Evolutionary conservation across 1,284 basidiomycete genomes (phyloP).

Genomic region (Ceratobasidium sp.): DNA sequence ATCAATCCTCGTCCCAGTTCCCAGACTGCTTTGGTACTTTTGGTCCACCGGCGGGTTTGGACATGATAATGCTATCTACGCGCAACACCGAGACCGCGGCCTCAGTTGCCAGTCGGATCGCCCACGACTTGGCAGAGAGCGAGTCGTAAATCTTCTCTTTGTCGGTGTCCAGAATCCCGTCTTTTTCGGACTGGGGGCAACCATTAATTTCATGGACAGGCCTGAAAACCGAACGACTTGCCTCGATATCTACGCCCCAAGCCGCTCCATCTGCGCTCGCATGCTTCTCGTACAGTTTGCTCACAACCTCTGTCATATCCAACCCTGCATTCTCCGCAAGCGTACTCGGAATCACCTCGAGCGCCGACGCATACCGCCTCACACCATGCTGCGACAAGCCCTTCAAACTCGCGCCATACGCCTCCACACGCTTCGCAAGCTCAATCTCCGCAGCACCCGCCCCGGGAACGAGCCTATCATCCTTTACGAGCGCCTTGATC

Average conservation of each 20-base stretch:
- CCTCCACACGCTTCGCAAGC: constrained; percentile 85
- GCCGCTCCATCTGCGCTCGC: constrained; percentile 75
- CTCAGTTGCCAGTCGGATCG: constrained; percentile 89
- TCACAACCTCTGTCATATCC: constrained; percentile 93
- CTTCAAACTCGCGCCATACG: constrained; percentile 89
- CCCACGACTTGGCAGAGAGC: constrained; percentile 90
- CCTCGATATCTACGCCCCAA: constrained; percentile 96
- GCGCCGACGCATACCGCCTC: constrained; percentile 88
- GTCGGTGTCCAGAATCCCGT: constrained; percentile 76
- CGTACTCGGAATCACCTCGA: constrained; percentile 94
- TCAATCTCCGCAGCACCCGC: constrained; percentile 96
- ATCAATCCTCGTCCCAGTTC: constrained; percentile 81
- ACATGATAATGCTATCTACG: constrained; percentile 99
- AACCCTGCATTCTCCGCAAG: constrained; percentile 97
- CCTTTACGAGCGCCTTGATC: constrained; percentile 93
- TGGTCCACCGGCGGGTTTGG: constrained; percentile 89
- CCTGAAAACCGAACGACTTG: constrained; percentile 54
- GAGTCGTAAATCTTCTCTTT: constrained; percentile 82
- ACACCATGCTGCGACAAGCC: constrained; percentile 96
- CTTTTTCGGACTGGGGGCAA: constrained; percentile 71
- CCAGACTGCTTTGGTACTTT: constrained; percentile 86
- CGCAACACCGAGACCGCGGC: constrained; percentile 94
- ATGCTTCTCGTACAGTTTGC: constrained; percentile 91
- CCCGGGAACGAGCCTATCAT: constrained; percentile 91
- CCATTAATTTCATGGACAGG: not conserved